Evolutionary conservation across 2,329 filamentous ascomycete species (phyloP).

Genomic region (Epichloe hybrida): DNA sequence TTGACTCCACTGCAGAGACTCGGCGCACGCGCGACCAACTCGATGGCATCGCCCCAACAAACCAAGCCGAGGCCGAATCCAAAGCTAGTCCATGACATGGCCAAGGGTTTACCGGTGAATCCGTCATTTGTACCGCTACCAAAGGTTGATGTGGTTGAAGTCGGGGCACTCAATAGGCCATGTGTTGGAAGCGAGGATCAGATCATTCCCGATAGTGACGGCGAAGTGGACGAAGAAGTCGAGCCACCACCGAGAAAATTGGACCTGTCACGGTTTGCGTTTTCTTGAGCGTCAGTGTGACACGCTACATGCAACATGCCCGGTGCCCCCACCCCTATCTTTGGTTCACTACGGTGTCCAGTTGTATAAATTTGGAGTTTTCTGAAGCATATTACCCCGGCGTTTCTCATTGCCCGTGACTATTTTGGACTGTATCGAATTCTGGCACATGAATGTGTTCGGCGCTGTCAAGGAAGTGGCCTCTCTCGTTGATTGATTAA

Average conservation of each 20-base stretch:
- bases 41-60: constrained; percentile 15
- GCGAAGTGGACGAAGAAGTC: constrained; percentile 28
- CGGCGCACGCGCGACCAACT: constrained; percentile 28
- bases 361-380: background rate
- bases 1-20: constrained; percentile 42
- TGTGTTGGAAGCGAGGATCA: constrained; percentile 41
- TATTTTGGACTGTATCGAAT: background rate
- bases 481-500: background rate
- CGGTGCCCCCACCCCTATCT: background rate
- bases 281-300: constrained; percentile 11
- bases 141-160: constrained; percentile 37
- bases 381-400: constrained; percentile 2
- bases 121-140: constrained; percentile 42
- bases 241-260: constrained; percentile 22
- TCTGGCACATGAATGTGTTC: background rate
- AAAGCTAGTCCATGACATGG: constrained; percentile 12
- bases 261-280: constrained; percentile 37
- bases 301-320: background rate
- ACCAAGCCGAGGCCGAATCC: constrained; percentile 15
- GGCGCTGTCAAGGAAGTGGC: background rate
- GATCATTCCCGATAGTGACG: constrained; percentile 39
- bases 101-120: constrained; percentile 31
- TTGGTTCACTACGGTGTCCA: background rate
- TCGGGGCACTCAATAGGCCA: constrained; percentile 34
- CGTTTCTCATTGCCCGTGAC: constrained; percentile 1